Evolutionary conservation across 345 rosid genomes (phyloP), one percentile per base, ranked within the genome.

Genomic region (Bruguiera sexangula): DNA sequence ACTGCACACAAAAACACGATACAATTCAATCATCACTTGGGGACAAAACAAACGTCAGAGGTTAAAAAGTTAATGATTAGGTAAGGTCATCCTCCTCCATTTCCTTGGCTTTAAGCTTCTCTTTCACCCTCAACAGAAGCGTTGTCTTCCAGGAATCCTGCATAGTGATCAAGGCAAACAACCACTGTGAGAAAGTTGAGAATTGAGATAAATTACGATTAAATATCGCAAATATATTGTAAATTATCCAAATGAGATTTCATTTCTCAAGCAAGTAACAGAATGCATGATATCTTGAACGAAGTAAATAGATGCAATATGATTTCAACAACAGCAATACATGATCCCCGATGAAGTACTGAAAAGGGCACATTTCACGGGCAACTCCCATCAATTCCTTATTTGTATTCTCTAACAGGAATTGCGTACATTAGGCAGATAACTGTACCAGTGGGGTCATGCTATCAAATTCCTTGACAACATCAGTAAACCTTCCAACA

Each of bases 1-100:
- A 62, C 52, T 43, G 50, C 15, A 63, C 65, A 70, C 32, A 61
- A 37, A 62, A 62, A 59, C 69, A 66, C 26, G 66, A 69, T 62
- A 71, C 75, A 57, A 24, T 59, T 68, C 63, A 68, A 73, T 53
- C 32, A 67, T 72, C 69, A 69, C 58, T 63, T 31, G 39, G 68
- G 71, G 74, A 74, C 73, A 64, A 18, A 65, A 37, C 30, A 62
- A 71, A 66, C 60, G 55, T 8, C 37, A 53, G 16, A 53, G 16
- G 36, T 50, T 39, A 48, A 58, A 60, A 21, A 48, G 43, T 53
- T 63, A 65, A 43, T 60, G 68, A 68, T 88, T 81, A 76, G 52
- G 79, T 76, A 50, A 76, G 62, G 55, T 67, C 76, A 24, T 76
- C 80, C 66, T 72, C 75, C 24, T 76, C 76, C 46, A 71, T 48